Evolutionary conservation across 2,329 filamentous ascomycete genomes (phyloP), one percentile per base, ranked within the genome.

Genomic region (Gremmenia infestans): DNA sequence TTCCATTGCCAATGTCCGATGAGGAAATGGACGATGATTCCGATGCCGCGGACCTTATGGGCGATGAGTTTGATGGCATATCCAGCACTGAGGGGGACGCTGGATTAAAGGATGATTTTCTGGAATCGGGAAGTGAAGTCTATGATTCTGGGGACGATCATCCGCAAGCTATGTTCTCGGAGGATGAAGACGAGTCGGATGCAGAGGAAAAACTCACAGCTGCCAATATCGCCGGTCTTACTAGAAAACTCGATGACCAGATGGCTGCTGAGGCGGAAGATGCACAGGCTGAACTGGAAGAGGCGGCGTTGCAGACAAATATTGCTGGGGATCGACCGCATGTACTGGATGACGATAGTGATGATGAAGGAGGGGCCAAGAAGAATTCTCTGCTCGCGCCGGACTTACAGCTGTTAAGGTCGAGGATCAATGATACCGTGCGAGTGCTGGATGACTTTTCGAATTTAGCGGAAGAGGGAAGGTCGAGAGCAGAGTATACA

Each of bases 191-290:
- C 62, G 87, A 91, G 51, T 92, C 88, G 1, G 91, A 95, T 65
- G 87, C 85, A 5, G 91, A 96, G 73, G 92, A 97, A 74, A 87
- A 86, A 71, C 81, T 99, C 63, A 99, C 91, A 51, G 92, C 92
- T 1, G 94, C 94, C 60, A 99, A 99, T 72, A 97, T 99, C 60
- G 94, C 88, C 66, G 94, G 94, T 56, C 77, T 99, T 54, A 92
- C 93, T 54, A 81, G 85, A 65, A 93, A 91, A 72, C 74, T 99
- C 55, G 93, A 99, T 70, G 78, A 82, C 67, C 78, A 94, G 69
- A 78, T 82, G 68, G 88, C 88, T 46, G 81, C 87, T 58, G 89
- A 96, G 61, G 90, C 87, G 17, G 91, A 86, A 23, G 89, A 92
- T 60, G 91, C 90, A 23, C 85, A 92, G 65, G 88, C 87, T 36